These are phyloP conservation scores for Allium sativum DNA, from an alignment of 106 monocot species.

Conservation along the genomic window DNA sequence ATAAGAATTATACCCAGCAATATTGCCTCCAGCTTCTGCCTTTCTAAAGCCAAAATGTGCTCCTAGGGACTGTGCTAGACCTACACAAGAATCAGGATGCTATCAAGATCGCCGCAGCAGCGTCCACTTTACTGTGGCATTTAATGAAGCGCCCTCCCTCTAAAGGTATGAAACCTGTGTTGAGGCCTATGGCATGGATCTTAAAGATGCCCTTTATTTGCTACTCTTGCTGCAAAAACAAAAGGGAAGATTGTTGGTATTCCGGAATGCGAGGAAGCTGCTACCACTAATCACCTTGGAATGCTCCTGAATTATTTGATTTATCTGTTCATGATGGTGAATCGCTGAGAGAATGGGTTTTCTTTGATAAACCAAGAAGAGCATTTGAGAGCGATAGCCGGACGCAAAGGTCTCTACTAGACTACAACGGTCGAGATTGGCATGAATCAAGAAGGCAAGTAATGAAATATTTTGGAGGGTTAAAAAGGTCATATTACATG, in stretches of 20 bases:
- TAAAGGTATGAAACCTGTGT: constrained; percentile 75
- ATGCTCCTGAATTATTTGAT: constrained; percentile 84
- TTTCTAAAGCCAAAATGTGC: constrained; percentile 89
- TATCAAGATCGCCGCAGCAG: constrained; percentile 77
- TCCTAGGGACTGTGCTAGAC: constrained; percentile 88
- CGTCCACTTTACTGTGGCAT: constrained; percentile 64
- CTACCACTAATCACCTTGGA: constrained; percentile 97
- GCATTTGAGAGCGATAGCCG: constrained; percentile 95
- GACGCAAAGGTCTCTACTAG: constrained; percentile 91
- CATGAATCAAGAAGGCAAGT: constrained; percentile 97
- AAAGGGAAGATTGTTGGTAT: constrained; percentile 92
- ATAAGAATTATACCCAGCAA: constrained; percentile 56
- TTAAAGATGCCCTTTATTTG: constrained; percentile 95
- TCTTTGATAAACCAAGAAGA: constrained; percentile 93
- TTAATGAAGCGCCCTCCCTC: constrained; percentile 74
- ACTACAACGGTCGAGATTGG: constrained; percentile 93
- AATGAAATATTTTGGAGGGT: constrained; percentile 81
- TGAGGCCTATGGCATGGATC: constrained; percentile 94
- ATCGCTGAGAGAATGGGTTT: constrained; percentile 92
- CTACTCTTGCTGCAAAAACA: constrained; percentile 67
- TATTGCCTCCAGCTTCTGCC: constrained; percentile 71
- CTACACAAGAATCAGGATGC: constrained; percentile 66
- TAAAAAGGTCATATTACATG: constrained; percentile 99
- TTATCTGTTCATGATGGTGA: constrained; percentile 80
- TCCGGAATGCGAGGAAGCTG: constrained; percentile 93